Evolutionary conservation across 2,329 filamentous ascomycete genomes (phyloP).

Genomic region (Penicillium sp.): DNA sequence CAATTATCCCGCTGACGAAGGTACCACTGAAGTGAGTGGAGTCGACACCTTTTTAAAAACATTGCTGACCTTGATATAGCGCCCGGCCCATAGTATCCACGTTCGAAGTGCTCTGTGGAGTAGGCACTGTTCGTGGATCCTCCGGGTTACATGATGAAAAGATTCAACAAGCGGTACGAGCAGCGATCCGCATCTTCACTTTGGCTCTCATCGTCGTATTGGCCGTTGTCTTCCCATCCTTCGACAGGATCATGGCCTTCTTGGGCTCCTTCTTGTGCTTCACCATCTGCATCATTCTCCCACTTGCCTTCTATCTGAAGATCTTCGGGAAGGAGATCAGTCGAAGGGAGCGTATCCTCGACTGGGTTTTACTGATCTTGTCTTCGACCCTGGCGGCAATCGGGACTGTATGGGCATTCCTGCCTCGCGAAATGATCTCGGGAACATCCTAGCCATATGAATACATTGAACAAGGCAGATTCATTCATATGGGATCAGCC

Average conservation of each 20-base stretch:
- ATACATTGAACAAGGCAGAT: not conserved
- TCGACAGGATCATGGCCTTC: slow-evolving; percentile 86
- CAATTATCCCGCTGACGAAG: slow-evolving; percentile 91
- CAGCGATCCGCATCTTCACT: slow-evolving; percentile 60
- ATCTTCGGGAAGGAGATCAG: slow-evolving; percentile 73
- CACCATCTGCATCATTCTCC: slow-evolving; percentile 88
- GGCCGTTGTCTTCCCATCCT: slow-evolving; percentile 68
- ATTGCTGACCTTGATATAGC: slow-evolving; percentile 35
- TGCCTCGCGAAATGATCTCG: slow-evolving; percentile 71
- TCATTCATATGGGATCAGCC: slow-evolving; percentile 7
- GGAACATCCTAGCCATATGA: slow-evolving; percentile 25
- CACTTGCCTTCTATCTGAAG: slow-evolving; percentile 82
- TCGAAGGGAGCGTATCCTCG: slow-evolving; percentile 58
- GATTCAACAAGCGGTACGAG: slow-evolving; percentile 56
- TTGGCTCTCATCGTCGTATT: slow-evolving; percentile 71
- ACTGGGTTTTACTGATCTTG: slow-evolving; percentile 64
- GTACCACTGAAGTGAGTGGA: slow-evolving; percentile 68
- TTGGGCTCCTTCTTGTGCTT: slow-evolving; percentile 89
- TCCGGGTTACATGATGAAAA: slow-evolving; percentile 33
- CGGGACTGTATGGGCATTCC: slow-evolving; percentile 81
- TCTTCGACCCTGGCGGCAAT: slow-evolving; percentile 67
- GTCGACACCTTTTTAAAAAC: not conserved
- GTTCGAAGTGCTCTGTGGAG: slow-evolving; percentile 71
- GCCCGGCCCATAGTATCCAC: slow-evolving; percentile 84
- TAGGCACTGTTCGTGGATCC: slow-evolving; percentile 46